Conservation (phyloP, 352 stramenopile species). For the Phytophthora crassamura region DNA sequence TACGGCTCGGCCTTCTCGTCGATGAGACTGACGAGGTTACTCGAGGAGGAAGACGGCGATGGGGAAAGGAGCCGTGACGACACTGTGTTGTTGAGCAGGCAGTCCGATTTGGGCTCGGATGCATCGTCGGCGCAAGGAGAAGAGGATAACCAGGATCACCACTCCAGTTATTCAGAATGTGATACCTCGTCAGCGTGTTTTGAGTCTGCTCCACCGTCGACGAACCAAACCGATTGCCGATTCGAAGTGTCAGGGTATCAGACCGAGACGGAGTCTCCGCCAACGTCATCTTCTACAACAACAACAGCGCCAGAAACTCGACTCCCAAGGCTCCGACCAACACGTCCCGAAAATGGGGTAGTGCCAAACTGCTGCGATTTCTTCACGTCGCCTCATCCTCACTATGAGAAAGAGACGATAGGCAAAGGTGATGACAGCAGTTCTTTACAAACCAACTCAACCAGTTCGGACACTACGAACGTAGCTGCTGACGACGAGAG, state of each 20-base stretch:
- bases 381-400: constrained; percentile 41
- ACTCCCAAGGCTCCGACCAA: constrained; percentile 34
- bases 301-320: neutral
- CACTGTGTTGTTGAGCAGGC: neutral
- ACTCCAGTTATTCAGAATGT: constrained; percentile 17
- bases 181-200: constrained; percentile 7
- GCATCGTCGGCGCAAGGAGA: constrained; percentile 6
- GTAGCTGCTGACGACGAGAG: constrained; percentile 12
- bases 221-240: constrained; percentile 20
- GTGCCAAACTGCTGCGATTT: constrained; percentile 46
- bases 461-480: constrained; percentile 10
- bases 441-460: constrained; percentile 4
- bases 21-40: constrained; percentile 15
- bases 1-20: constrained; percentile 28
- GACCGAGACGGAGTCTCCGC: constrained; percentile 5
- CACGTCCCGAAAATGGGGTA: constrained; percentile 21
- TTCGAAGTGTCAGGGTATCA: constrained; percentile 9
- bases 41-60: constrained; percentile 15
- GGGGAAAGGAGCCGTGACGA: constrained; percentile 10
- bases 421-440: constrained; percentile 19
- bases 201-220: constrained; percentile 12
- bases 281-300: constrained; percentile 11
- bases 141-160: constrained; percentile 15
- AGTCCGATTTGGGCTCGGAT: constrained; percentile 5
- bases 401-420: constrained; percentile 41